A percentile compares a stretch with the other conserved stretches of the same genome.
Conservation (phyloP, 371 early-diverging fungal species). For the Capillidium rhysosporum region DNA sequence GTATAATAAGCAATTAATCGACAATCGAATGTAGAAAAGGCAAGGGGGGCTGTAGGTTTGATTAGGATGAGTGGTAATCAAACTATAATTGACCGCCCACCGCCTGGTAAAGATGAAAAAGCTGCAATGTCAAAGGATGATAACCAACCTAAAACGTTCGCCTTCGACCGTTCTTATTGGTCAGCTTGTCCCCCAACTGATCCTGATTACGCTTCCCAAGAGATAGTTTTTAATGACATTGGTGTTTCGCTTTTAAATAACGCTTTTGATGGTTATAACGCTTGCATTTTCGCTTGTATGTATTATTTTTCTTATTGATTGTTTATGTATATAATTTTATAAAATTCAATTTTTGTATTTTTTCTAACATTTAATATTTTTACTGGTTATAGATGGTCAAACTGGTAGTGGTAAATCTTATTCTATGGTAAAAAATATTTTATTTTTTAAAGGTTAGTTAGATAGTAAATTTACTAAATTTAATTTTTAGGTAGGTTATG, state of each 20-base stretch:
- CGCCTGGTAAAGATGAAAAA: conserved; percentile 12
- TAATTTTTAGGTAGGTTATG: conserved; percentile 42
- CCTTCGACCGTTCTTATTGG: conserved; percentile 75
- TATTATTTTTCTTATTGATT: neutral
- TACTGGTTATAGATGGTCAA: conserved; percentile 44
- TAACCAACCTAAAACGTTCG: conserved; percentile 31
- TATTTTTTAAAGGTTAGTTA: conserved; percentile 4
- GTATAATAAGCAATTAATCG: conserved; percentile 1
- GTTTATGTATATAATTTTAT: neutral
- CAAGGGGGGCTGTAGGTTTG: conserved; percentile 33
- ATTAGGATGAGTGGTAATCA: conserved; percentile 48
- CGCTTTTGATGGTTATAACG: conserved; percentile 72
- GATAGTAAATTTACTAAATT: too few relatives aligned
- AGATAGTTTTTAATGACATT: conserved; percentile 47
- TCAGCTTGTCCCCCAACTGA: conserved; percentile 35
- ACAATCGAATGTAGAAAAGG: conserved; percentile 21
- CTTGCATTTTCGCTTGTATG: conserved; percentile 72
- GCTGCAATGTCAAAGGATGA: conserved; percentile 11
- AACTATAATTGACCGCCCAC: conserved; percentile 38
- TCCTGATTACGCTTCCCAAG: conserved; percentile 52
- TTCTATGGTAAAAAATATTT: conserved; percentile 36
- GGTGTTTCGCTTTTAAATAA: conserved; percentile 63
- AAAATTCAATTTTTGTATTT: too few relatives aligned
- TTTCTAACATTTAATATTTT: neutral
- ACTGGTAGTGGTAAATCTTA: conserved; percentile 73